Percentiles rank a stretch among this genome's conserved stretches.
These are phyloP conservation scores for Kazachstania viticola DNA, from an alignment of 805 yeast species.

Conservation along the genomic window DNA sequence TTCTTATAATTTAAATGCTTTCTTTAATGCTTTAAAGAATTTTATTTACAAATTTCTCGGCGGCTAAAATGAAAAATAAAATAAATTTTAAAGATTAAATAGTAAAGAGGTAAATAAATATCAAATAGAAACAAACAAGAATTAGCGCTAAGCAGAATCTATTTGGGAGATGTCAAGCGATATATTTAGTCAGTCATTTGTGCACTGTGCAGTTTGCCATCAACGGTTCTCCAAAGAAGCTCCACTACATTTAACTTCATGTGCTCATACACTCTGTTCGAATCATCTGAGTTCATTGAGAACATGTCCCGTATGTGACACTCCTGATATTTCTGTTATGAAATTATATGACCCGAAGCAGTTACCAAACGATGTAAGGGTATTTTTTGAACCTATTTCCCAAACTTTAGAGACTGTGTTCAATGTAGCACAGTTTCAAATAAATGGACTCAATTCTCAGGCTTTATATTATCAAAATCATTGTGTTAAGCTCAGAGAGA, in stretches of 20 bases:
- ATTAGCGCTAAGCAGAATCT: too few relatives aligned
- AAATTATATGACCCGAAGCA: conserved; percentile 9
- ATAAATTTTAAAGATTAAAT: too few relatives aligned
- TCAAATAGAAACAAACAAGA: too few relatives aligned
- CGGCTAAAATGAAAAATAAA: too few relatives aligned
- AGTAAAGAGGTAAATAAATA: too few relatives aligned
- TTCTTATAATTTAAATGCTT: too few relatives aligned
- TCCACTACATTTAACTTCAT: conserved; percentile 27
- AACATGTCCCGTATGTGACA: conserved; percentile 14
- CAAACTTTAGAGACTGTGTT: conserved; percentile 16
- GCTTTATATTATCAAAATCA: conserved; percentile 17
- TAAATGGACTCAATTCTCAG: conserved; percentile 14
- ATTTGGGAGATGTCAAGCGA: conserved; percentile 7
- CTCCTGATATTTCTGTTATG: conserved; percentile 13
- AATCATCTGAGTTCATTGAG: conserved; percentile 14
- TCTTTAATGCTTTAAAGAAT: too few relatives aligned
- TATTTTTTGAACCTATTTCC: conserved; percentile 21
- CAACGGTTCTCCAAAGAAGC: conserved; percentile 9
- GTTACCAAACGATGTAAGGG: conserved; percentile 15
- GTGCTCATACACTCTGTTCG: conserved; percentile 30
- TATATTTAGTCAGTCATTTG: conserved; percentile 21
- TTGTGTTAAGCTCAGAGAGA: conserved; percentile 15
- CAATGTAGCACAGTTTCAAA: conserved; percentile 22
- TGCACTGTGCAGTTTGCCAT: conserved; percentile 27
- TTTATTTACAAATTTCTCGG: too few relatives aligned